Evolutionary conservation across 2,329 filamentous ascomycete genomes (phyloP), one percentile per base, ranked within the genome.

Genomic region (Xylariaceae sp.): DNA sequence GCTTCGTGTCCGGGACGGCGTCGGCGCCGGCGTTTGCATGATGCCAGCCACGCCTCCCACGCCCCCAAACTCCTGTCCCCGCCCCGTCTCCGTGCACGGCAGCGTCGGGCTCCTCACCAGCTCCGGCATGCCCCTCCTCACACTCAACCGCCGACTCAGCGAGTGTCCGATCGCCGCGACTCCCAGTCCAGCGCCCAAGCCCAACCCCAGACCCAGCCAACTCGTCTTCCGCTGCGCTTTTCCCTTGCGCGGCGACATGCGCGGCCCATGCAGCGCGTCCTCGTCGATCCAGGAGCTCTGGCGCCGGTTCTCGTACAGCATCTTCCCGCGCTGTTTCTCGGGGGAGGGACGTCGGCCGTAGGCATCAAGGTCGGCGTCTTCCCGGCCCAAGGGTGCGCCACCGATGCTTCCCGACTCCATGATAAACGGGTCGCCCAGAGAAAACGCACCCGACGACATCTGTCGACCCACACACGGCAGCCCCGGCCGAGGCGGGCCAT

Each of bases 181-280:
- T 6, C 22, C 22, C 6, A 26, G 22, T 11, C 22, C 22, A 11
- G n/a, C n/a, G n/a, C n/a, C n/a, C n/a, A n/a, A n/a, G n/a, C n/a
- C n/a, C n/a, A n/a, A n/a, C 9, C 26, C 26, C 26, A 29, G 26
- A 1, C 26, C 30, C 3, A 50, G 32, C 55, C 52, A 55, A 36
- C 46, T 51, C 24, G 47, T 34, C 26, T 42, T 53, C 7, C 43
- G 48, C 29, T 38, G 43, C 30, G 30, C 29, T 30, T 44, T 41
- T 17, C 13, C 30, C 34, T 51, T 53, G 34, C 36, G 38, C 15
- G 54, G 51, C 44, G 57, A 64, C 37, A 72, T 54, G 48, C 59
- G 63, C 9, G 72, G 71, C 4, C 72, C 72, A 43, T 74, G 71
- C n/a, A 73, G 59, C 40, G 64, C 66, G 37, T 77, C 72, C 48